phyloP scores from a whole-genome alignment of 257 asterid species.

The Ocimum tenuiflorum region DNA sequence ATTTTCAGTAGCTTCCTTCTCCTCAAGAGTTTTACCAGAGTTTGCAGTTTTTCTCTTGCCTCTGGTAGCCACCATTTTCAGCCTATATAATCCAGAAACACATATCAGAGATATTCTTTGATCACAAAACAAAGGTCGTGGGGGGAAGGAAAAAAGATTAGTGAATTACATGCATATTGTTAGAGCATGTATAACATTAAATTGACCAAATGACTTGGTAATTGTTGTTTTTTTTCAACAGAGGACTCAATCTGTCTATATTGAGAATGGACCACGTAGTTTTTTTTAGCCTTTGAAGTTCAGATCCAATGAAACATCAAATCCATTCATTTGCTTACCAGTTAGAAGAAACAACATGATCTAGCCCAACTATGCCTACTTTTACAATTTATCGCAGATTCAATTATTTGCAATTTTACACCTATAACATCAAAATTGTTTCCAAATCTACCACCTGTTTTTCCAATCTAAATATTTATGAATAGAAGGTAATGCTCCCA shows the following conservation, averaged over 20 bases:
- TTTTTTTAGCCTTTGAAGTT: neutral
- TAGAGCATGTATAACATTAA: neutral
- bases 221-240: neutral
- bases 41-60: conserved; percentile 22
- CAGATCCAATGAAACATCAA: neutral
- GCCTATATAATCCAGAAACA: conserved; percentile 18
- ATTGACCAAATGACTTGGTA: neutral
- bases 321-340: neutral
- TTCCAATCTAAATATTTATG: too few relatives aligned
- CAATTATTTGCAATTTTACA: too few relatives aligned
- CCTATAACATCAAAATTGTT: too few relatives aligned
- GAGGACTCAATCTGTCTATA: neutral
- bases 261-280: neutral
- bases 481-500: too few relatives aligned
- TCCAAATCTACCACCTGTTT: too few relatives aligned
- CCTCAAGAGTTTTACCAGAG: conserved; percentile 12
- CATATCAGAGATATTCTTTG: conserved; percentile 1
- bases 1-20: conserved; percentile 26
- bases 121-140: neutral
- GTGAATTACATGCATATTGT: neutral
- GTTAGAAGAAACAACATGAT: neutral
- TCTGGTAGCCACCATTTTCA: conserved; percentile 27
- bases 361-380: too few relatives aligned
- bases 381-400: too few relatives aligned
- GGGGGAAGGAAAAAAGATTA: neutral